Evolutionary conservation across 2,329 filamentous ascomycete species (phyloP), one percentile per base, ranked within the genome.

Genomic region (Diplodia scrobiculata): DNA sequence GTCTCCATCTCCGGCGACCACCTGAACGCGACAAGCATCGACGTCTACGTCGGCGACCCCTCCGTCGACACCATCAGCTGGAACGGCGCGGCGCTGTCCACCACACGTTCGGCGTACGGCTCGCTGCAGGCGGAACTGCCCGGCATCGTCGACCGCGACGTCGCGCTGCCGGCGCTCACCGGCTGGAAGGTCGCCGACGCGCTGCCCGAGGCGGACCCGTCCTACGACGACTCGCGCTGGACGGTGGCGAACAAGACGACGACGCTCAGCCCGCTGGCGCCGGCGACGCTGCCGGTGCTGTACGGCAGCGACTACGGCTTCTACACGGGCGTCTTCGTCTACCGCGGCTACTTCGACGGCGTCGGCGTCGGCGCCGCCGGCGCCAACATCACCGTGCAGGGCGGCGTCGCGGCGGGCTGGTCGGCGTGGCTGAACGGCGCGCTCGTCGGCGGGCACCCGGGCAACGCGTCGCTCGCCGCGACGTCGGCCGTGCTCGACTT

Each of bases 361-460:
- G 13, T 5, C 1, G 76, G 74, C 2, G 13, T 5, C 14, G 62
- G 72, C 17, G 73, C 74, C 38, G 81, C 78, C 0, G 79, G 77
- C 0, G 77, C 84, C 4, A 81, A 80, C 68, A 78, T 87, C 17
- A 79, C 84, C 66, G 72, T 86, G 45, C 82, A 81, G 14, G 85
- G 84, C 25, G 85, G 85, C 27, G 75, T 78, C 32, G 84, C 84
- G 2, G 85, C 85, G 67, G 85, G 85, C 17, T 87, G 81, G 75
- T 84, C 80, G 3, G 84, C 81, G 25, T 87, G 82, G 80, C 74
- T 88, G 0, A 88, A 88, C 73, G 83, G 83, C 9, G 71, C 80
- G 5, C 84, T 84, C 72, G 73, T 88, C 6, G 84, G 84, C 21
- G 86, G 85, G 0, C 84, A 80, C 73, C 77, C 85, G 5, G 86